A percentile compares a stretch with the other conserved stretches of the same genome.
Conservation (phyloP, 371 early-diverging fungal species). For the Syncephalastrum sp. region DNA sequence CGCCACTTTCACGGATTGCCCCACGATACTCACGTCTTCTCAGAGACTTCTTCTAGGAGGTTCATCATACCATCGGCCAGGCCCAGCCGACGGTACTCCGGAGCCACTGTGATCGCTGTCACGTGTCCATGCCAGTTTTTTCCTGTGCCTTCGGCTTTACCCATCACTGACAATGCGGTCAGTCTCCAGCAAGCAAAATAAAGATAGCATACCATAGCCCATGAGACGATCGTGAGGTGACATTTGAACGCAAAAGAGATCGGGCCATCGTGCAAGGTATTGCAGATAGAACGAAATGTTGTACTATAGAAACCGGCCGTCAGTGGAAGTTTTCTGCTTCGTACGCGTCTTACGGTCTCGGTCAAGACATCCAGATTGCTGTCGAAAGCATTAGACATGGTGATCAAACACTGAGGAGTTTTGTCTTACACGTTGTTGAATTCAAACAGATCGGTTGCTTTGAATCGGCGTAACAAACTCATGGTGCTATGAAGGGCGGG, state of each 20-base stretch:
- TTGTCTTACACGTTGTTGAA: conserved; percentile 81
- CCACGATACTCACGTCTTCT: conserved; percentile 59
- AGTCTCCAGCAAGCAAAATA: neutral
- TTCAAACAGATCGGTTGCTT: conserved; percentile 83
- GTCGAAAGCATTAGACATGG: conserved; percentile 6
- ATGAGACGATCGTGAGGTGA: conserved; percentile 73
- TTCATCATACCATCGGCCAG: conserved; percentile 92
- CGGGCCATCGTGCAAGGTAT: conserved; percentile 95
- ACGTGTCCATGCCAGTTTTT: conserved; percentile 98
- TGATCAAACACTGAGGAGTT: neutral
- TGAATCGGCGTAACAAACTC: conserved; percentile 54
- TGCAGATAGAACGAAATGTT: conserved; percentile 91
- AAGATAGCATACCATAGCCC: conserved; percentile 73
- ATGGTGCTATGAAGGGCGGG: conserved; percentile 11
- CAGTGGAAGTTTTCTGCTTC: too few species aligned
- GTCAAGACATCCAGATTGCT: conserved; percentile 88
- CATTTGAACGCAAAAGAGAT: conserved; percentile 84
- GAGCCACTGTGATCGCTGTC: conserved; percentile 96
- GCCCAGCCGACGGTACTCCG: conserved; percentile 92
- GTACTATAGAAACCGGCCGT: conserved; percentile 58
- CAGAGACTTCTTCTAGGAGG: conserved; percentile 90
- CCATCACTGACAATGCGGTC: conserved; percentile 74
- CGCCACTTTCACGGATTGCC: neutral
- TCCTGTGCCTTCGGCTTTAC: conserved; percentile 92
- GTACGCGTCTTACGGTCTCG: conserved; percentile 68